Conservation (phyloP, 257 asterid genomes). For the Mitragyna speciosa region DNA sequence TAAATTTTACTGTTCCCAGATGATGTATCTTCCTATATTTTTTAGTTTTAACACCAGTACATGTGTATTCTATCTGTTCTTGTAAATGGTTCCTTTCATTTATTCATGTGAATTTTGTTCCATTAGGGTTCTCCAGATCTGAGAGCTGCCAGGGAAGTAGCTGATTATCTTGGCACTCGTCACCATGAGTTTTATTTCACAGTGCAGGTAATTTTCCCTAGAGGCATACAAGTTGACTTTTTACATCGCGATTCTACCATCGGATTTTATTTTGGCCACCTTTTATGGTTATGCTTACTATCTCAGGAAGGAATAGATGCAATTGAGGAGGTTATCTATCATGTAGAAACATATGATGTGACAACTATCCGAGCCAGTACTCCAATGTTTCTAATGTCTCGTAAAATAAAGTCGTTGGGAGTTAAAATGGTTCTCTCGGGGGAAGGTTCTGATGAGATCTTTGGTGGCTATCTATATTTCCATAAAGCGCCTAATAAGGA, state of each 20-base stretch:
- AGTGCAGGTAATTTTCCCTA: slow-evolving; percentile 66
- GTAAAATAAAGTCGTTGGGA: slow-evolving; percentile 92
- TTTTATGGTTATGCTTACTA: slow-evolving; percentile 31
- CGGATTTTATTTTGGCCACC: slow-evolving; percentile 14
- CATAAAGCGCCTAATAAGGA: slow-evolving; percentile 98
- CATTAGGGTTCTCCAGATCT: slow-evolving; percentile 93
- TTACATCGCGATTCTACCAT: slow-evolving; percentile 1
- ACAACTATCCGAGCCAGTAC: slow-evolving; percentile 98
- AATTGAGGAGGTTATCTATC: slow-evolving; percentile 92
- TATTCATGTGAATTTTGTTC: slow-evolving; percentile 5
- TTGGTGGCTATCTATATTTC: slow-evolving; percentile 95
- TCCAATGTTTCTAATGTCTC: slow-evolving; percentile 96
- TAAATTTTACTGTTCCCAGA: not conserved
- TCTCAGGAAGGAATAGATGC: slow-evolving; percentile 98
- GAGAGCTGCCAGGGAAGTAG: slow-evolving; percentile 95
- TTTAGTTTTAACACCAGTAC: not conserved
- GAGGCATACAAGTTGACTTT: not conserved
- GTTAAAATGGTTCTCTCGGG: slow-evolving; percentile 99
- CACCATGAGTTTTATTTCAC: slow-evolving; percentile 96
- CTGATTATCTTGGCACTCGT: slow-evolving; percentile 89
- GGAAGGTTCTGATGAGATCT: slow-evolving; percentile 98
- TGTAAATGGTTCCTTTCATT: not conserved
- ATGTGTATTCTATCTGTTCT: not conserved
- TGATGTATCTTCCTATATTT: not conserved
- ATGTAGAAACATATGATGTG: slow-evolving; percentile 93